Evolutionary conservation across 1,139 yeast species (phyloP), one percentile per base, ranked within the genome.

Genomic region (Candida buenavistaensis): DNA sequence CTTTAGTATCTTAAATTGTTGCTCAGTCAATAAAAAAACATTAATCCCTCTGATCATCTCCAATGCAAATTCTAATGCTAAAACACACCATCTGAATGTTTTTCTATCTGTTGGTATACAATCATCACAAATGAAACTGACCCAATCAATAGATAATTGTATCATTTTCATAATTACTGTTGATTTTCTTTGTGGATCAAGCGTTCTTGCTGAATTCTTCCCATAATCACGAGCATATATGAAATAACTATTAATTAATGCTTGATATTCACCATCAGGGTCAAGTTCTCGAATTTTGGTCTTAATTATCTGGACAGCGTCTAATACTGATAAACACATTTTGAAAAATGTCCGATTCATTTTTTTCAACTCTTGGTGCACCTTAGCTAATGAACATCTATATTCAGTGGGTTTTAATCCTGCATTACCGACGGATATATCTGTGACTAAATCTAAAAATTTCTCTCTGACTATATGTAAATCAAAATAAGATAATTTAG

Each of bases 31-130:
- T 0, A 90, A 88, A 39, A 90, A 66, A 28, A 92, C 88, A 51
- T 90, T 90, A 55, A 86, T 85, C 2, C 97, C 97, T 35, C 86
- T 73, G 0, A 96, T 89, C 80, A 90, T 83, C 47, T 86, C 90
- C 96, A 90, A 88, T 1, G 96, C 94, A 68, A 89, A 92, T 56
- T 92, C 98, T 47, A 92, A 70, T 0, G 98, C 97, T 11, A 87
- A 73, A 14, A 92, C 97, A 61, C 97, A 88, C 96, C 97, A 92
- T 50, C 95, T 71, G 55, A 92, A 92, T 0, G 97, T 92, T 51
- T 81, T 85, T 38, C 85, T 74, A 50, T 90, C 97, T 0, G 95
- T 84, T 0, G 97, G 96, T 14, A 81, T 81, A 64, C 98, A 92
- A 51, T 90, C 97, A 58, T 92, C 97, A 47, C 95, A 87, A 24